Conservation (phyloP, 1,284 basidiomycete species). For the Cystobasidiaceae sp. region DNA sequence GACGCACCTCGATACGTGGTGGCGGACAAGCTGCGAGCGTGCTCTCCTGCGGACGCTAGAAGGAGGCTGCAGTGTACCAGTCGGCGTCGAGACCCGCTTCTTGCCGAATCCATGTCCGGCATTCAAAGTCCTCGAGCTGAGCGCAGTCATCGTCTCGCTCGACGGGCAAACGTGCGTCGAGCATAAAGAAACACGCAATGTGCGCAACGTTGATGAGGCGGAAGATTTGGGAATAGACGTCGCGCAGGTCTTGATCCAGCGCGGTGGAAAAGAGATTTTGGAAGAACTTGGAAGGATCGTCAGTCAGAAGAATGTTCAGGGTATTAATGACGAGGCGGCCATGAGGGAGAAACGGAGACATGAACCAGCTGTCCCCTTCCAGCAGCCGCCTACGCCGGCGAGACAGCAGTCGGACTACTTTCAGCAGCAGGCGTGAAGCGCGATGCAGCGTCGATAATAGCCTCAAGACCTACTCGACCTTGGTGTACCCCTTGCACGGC, state of each 20-base stretch:
- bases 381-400: too few relatives aligned
- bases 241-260: conserved; percentile 59
- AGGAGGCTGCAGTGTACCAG: conserved; percentile 94
- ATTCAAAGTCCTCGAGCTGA: conserved; percentile 3
- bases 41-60: conserved; percentile 81
- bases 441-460: too few relatives aligned
- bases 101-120: conserved; percentile 35
- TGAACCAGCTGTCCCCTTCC: too few relatives aligned
- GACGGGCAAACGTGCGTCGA: conserved; percentile 67
- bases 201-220: conserved; percentile 58
- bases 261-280: conserved; percentile 69
- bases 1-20: conserved; percentile 55
- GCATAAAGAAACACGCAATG: conserved; percentile 56
- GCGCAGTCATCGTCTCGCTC: conserved; percentile 59
- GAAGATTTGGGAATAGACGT: conserved; percentile 63
- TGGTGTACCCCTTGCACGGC: too few relatives aligned
- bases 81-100: conserved; percentile 65
- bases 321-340: conserved; percentile 11
- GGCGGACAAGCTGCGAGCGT: conserved; percentile 75
- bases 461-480: too few relatives aligned
- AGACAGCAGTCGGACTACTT: too few relatives aligned
- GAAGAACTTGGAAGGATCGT: conserved; percentile 68
- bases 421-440: too few relatives aligned
- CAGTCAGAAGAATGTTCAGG: conserved; percentile 52
- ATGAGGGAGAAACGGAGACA: not conserved